phyloP scores from a whole-genome alignment of 2,329 filamentous ascomycete species.

The Fusarium tanahbumbuense region DNA sequence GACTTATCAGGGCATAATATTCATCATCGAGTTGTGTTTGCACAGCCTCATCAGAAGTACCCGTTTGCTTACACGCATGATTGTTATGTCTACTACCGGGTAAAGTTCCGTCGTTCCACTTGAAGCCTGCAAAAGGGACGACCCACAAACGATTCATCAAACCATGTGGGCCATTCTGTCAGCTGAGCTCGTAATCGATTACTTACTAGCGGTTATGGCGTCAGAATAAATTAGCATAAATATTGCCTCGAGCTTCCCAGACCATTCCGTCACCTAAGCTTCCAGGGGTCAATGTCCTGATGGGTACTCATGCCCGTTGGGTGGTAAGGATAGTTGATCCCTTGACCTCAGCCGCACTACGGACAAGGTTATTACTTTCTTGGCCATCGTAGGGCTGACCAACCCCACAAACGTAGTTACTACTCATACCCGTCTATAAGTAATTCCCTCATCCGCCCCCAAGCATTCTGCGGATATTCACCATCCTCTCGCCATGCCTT shows the following conservation, averaged over 20 bases:
- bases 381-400: background rate
- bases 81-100: background rate
- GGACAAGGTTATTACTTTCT: background rate
- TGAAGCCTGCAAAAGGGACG: background rate
- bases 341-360: background rate
- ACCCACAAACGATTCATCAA: fast-evolving
- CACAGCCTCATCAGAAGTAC: background rate
- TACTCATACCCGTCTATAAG: background rate
- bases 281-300: background rate
- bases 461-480: fast-evolving
- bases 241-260: background rate
- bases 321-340: background rate
- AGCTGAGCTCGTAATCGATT: background rate
- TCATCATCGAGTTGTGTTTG: background rate
- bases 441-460: background rate
- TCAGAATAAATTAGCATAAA: background rate
- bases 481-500: background rate
- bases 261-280: background rate
- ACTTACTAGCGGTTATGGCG: background rate
- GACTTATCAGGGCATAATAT: background rate
- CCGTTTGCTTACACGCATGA: background rate
- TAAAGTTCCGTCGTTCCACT: background rate
- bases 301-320: background rate
- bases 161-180: background rate
- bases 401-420: background rate